Evolutionary conservation across 306 rosid species (phyloP).

Genomic region (Inga laurina): DNA sequence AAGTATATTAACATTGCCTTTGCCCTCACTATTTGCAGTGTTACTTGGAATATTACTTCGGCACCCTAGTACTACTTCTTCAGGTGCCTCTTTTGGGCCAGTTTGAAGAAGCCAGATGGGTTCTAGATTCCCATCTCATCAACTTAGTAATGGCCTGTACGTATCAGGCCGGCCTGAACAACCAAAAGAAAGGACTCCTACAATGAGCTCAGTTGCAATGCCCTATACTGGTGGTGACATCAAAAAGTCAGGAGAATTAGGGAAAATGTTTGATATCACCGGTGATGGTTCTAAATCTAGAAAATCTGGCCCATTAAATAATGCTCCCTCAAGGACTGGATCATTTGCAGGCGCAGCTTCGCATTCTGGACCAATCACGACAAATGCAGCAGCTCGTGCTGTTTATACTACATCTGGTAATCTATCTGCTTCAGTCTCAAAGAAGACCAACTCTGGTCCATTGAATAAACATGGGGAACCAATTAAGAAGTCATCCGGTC

Average conservation of each 20-base stretch:
- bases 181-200: conserved; percentile 92
- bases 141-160: conserved; percentile 96
- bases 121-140: conserved; percentile 98
- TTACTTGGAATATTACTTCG: conserved; percentile 30
- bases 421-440: conserved; percentile 73
- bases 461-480: conserved; percentile 97
- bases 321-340: conserved; percentile 85
- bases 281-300: conserved; percentile 88
- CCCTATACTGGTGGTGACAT: conserved; percentile 98
- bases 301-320: conserved; percentile 83
- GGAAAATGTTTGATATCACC: conserved; percentile 97
- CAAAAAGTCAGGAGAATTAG: conserved; percentile 91
- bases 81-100: conserved; percentile 34
- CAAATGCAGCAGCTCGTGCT: conserved; percentile 74
- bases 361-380: conserved; percentile 88
- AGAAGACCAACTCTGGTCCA: conserved; percentile 95
- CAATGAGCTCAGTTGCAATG: conserved; percentile 94
- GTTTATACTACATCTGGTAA: conserved; percentile 78
- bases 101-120: conserved; percentile 67
- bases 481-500: conserved; percentile 91
- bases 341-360: conserved; percentile 95
- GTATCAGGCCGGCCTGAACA: conserved; percentile 99
- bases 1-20: not conserved
- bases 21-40: conserved; percentile 46
- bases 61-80: conserved; percentile 13